These are phyloP conservation scores for Boletus insuetus DNA, from an alignment of 768 basidiomycete species.

Conservation along the genomic window DNA sequence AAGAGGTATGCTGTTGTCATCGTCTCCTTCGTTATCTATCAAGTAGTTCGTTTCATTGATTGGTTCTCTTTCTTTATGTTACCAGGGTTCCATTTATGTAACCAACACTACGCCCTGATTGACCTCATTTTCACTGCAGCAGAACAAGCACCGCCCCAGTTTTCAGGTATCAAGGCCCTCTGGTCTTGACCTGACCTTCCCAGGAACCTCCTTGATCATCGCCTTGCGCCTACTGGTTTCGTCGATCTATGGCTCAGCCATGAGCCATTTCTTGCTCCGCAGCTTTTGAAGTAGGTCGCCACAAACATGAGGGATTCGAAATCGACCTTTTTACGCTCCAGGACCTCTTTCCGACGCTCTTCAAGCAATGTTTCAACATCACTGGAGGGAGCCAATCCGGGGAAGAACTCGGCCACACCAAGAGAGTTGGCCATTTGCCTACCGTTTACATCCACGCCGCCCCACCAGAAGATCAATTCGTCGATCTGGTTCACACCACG, in stretches of 20 bases:
- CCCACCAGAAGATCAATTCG: slow-evolving; percentile 4
- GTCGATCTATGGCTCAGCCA: too few relatives aligned
- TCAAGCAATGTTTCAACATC: background rate
- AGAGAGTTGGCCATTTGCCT: slow-evolving; percentile 19
- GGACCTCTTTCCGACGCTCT: background rate
- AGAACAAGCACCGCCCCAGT: slow-evolving; percentile 10
- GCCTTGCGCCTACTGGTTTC: too few relatives aligned
- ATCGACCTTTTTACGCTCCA: slow-evolving; percentile 13
- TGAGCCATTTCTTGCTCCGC: too few relatives aligned
- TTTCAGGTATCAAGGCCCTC: slow-evolving; percentile 28
- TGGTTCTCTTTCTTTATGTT: too few relatives aligned
- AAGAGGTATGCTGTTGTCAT: too few relatives aligned
- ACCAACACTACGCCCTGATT: too few relatives aligned
- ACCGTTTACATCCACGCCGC: slow-evolving; percentile 23
- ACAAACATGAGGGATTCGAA: background rate
- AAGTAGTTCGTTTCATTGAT: too few relatives aligned
- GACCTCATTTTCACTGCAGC: too few relatives aligned
- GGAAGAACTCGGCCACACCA: slow-evolving; percentile 1
- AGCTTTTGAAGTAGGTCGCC: too few relatives aligned
- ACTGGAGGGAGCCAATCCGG: background rate
- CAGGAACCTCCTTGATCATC: too few relatives aligned
- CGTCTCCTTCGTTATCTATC: too few relatives aligned
- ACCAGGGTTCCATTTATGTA: too few relatives aligned
- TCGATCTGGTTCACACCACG: slow-evolving; percentile 11
- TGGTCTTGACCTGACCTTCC: background rate